Base-by-base conservation (phyloP, 176 grass and related monocot genomes). In the Rhynchospora pubera region DNA sequence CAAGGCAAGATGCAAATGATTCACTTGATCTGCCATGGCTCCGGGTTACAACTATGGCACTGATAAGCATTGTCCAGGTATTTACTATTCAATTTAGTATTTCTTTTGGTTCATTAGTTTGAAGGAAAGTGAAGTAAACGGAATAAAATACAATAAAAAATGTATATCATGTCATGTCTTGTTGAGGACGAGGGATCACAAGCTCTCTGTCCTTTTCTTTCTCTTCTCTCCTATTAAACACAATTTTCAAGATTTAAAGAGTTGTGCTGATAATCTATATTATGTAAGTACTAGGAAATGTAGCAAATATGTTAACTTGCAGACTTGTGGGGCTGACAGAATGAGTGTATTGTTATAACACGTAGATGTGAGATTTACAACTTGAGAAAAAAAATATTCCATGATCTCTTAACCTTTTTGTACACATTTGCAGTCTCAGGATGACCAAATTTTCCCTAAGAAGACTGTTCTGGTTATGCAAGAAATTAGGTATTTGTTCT, bases 31-130 rank as follows among this genome's bases (percentile, higher is more conserved):
- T 97, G 69, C 90, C 95, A 26, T 97, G 95, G 95, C 88, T 97
- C 83, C 90, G 90, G 87, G 89, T 94, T 74, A 91, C 83, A 47
- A 82, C 84, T 83, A 97, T 97, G 92, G 92, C 95, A 83, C 81
- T 97, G 57, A 90, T 94, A 88, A 94, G 80, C 15, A 90, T 97
- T 71, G 90, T 94, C 80, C 95, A 97, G 92, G 95, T 97, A 84
- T 79, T 71, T 18, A 77, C 58, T 83, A 84, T 67, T 74, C 80
- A 85, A 11, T 83, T 39, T 76, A 60, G 34, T 51, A n/a, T 84
- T 69, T 81, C 59, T 48, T 65, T 81, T 47, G 16, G 47, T 45
- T 72, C 52, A 34, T 84, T 57, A 23, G 5, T 4, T 52, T 53
- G 13, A 52, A 75, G 19, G 52, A 21, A 52, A 13, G 11, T 73